Percentiles rank a stretch among this genome's conserved stretches.
phyloP scores from a whole-genome alignment of 768 basidiomycete genomes.

The Inosperma sp. region DNA sequence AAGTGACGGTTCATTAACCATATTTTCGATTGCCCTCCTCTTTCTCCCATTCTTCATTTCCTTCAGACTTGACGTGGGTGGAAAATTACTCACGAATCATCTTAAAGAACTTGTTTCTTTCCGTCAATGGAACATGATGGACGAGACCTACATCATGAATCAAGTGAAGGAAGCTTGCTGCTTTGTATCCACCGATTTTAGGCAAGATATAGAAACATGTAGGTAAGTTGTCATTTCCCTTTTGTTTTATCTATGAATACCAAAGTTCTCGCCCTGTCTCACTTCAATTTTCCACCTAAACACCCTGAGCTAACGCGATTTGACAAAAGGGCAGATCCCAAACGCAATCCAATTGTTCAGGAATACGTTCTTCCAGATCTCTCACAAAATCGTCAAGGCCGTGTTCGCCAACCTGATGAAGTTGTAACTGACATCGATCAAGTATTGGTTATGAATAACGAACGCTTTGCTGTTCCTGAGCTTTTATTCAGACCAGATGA shows the following conservation, averaged over 20 bases:
- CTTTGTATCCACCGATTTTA: slow-evolving; percentile 74
- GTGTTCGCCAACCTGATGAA: slow-evolving; percentile 51
- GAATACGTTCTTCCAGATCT: slow-evolving; percentile 92
- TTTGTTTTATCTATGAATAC: no score
- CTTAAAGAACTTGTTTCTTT: slow-evolving; percentile 91
- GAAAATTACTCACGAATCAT: slow-evolving; percentile 93
- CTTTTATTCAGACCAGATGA: slow-evolving; percentile 86
- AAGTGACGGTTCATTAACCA: slow-evolving; percentile 3
- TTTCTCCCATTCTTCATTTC: slow-evolving; percentile 4
- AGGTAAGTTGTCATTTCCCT: slow-evolving; percentile 54
- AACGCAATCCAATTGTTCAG: slow-evolving; percentile 65
- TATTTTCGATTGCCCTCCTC: slow-evolving; percentile 11
- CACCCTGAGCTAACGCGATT: no score
- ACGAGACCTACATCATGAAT: slow-evolving; percentile 92
- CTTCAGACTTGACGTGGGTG: slow-evolving; percentile 85
- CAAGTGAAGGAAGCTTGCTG: slow-evolving; percentile 88
- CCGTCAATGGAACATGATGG: slow-evolving; percentile 98
- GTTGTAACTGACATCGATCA: slow-evolving; percentile 53
- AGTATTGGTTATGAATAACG: slow-evolving; percentile 83
- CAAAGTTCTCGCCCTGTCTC: no score
- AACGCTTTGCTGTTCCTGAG: slow-evolving; percentile 91
- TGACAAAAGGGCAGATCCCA: slow-evolving; percentile 46
- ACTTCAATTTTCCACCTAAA: no score
- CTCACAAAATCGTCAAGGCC: slow-evolving; percentile 58
- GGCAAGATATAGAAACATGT: slow-evolving; percentile 68